These are phyloP conservation scores for Pythium rishiriense DNA, from an alignment of 352 stramenopile genomes.

Conservation along the genomic window DNA sequence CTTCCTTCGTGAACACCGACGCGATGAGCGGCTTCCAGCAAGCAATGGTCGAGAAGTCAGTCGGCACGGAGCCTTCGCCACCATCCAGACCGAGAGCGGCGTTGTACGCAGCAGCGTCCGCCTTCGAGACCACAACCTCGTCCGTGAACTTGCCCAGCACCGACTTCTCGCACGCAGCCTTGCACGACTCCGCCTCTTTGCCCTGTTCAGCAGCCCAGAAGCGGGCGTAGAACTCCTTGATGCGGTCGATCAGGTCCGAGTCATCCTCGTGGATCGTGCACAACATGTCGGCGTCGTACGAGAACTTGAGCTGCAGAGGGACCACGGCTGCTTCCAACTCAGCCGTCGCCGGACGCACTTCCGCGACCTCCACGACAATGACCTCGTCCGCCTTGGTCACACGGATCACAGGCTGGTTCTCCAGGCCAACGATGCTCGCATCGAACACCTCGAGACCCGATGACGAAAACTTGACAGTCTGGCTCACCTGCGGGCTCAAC, in stretches of 20 bases:
- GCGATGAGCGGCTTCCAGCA: conserved; percentile 83
- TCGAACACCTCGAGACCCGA: conserved; percentile 22
- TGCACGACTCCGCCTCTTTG: conserved; percentile 59
- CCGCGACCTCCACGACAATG: conserved; percentile 54
- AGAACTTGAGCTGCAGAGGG: conserved; percentile 57
- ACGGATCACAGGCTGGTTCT: conserved; percentile 45
- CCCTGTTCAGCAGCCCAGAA: conserved; percentile 72
- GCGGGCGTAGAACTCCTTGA: conserved; percentile 76
- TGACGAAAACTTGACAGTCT: conserved; percentile 38
- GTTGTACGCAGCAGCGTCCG: conserved; percentile 67
- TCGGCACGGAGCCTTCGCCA: conserved; percentile 38
- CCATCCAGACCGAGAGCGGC: conserved; percentile 44
- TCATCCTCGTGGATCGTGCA: conserved; percentile 55
- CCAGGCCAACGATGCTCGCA: conserved; percentile 27
- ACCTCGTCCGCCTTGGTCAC: conserved; percentile 37
- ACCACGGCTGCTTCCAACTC: conserved; percentile 47
- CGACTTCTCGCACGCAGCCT: conserved; percentile 55
- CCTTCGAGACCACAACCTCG: conserved; percentile 57
- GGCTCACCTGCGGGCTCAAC: conserved; percentile 43
- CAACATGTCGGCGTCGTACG: conserved; percentile 43
- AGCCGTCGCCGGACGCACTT: conserved; percentile 56
- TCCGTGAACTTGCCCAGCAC: conserved; percentile 60
- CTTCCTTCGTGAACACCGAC: conserved; percentile 81
- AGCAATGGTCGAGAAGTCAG: conserved; percentile 80
- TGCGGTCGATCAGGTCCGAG: conserved; percentile 45